Evolutionary conservation across 2,329 filamentous ascomycete genomes (phyloP).

Genomic region (Fusarium guadeloupense): DNA sequence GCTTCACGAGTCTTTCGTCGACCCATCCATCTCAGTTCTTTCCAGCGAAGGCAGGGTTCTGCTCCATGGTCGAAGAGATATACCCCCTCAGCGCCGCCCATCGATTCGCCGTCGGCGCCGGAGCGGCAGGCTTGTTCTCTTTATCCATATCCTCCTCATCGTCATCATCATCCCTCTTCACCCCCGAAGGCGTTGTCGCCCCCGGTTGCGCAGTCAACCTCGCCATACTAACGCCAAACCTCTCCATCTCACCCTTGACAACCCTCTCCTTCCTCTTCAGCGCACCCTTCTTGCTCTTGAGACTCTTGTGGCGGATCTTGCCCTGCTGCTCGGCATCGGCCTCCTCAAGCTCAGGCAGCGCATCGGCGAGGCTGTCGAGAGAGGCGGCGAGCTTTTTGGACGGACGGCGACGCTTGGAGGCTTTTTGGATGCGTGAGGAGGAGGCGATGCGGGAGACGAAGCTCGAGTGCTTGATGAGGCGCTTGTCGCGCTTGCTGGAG

Average conservation of each 20-base stretch:
- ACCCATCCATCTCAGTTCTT: constrained; percentile 33
- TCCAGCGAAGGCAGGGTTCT: constrained; percentile 76
- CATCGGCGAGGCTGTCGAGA: constrained; percentile 80
- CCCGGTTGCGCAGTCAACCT: constrained; percentile 65
- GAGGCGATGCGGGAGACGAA: constrained; percentile 83
- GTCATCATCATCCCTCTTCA: constrained; percentile 8
- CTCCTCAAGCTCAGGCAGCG: constrained; percentile 72
- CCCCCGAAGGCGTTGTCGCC: constrained; percentile 7
- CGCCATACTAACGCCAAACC: constrained; percentile 86
- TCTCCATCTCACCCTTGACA: constrained; percentile 80
- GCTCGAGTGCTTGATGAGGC: constrained; percentile 79
- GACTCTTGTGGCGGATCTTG: constrained; percentile 76
- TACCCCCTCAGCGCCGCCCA: constrained; percentile 87
- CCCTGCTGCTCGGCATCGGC: constrained; percentile 59
- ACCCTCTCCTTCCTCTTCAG: constrained; percentile 85
- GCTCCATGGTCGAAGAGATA: constrained; percentile 88
- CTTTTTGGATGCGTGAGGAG: constrained; percentile 44
- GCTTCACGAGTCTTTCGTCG: background rate
- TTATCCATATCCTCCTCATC: constrained; percentile 29
- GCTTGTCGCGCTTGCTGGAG: constrained; percentile 84
- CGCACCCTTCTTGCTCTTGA: constrained; percentile 80
- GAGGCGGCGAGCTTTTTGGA: constrained; percentile 81
- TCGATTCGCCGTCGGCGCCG: constrained; percentile 62
- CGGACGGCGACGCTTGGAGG: constrained; percentile 61
- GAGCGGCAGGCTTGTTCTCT: constrained; percentile 24